Evolutionary conservation across 305 asterid genomes (phyloP).

Genomic region (Fraxinus floribunda): DNA sequence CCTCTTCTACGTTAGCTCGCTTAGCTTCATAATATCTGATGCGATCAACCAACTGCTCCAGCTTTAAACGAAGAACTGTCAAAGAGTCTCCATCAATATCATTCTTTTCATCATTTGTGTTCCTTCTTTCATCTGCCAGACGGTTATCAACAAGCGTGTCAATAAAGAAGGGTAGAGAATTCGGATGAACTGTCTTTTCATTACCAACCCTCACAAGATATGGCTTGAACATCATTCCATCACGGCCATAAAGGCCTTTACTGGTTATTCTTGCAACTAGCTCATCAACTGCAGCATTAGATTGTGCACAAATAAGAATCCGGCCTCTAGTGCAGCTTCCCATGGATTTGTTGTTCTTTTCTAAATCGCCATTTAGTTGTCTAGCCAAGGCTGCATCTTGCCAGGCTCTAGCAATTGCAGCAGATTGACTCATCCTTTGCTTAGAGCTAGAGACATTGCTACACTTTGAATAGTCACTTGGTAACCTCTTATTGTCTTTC

Average conservation of each 20-base stretch:
- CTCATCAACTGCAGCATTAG: slow-evolving; percentile 99
- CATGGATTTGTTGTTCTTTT: slow-evolving; percentile 36
- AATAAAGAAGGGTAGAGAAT: slow-evolving; percentile 82
- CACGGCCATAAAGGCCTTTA: slow-evolving; percentile 71
- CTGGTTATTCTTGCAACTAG: slow-evolving; percentile 79
- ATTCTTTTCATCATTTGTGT: slow-evolving; percentile 43
- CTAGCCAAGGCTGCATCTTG: slow-evolving; percentile 96
- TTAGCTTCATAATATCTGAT: slow-evolving; percentile 77
- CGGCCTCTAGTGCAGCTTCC: slow-evolving; percentile 65
- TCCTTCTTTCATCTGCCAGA: slow-evolving; percentile 58
- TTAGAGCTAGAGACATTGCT: slow-evolving; percentile 37
- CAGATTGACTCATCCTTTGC: slow-evolving; percentile 68
- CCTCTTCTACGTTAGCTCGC: slow-evolving; percentile 70
- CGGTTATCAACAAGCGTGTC: slow-evolving; percentile 90
- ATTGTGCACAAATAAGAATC: slow-evolving; percentile 93
- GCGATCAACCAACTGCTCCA: slow-evolving; percentile 81
- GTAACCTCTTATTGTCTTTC: slow-evolving; percentile 51
- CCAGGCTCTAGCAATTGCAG: slow-evolving; percentile 96
- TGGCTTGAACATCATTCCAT: slow-evolving; percentile 79
- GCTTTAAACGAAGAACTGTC: slow-evolving; percentile 55
- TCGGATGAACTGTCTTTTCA: slow-evolving; percentile 81
- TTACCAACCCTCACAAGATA: slow-evolving; percentile 97
- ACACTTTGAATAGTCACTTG: slow-evolving; percentile 36
- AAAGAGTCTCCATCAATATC: slow-evolving; percentile 47
- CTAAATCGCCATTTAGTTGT: slow-evolving; percentile 57